Evolutionary conservation across 2,329 filamentous ascomycete species (phyloP).

Genomic region (Sordariomycetes sp.): DNA sequence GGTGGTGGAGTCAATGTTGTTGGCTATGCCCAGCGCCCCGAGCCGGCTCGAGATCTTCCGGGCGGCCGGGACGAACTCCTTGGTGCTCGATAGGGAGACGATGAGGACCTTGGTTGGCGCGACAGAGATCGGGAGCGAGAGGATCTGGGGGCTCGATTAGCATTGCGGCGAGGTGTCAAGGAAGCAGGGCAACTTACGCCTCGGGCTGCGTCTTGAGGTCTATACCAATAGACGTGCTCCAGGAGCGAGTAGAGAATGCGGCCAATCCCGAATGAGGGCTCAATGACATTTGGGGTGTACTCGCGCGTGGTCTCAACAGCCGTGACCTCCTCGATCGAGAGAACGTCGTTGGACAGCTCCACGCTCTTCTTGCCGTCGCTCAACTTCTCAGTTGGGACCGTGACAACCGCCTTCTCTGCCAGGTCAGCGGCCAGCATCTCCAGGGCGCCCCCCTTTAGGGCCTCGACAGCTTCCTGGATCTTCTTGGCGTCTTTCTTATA

Average conservation of each 20-base stretch:
- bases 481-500: slow-evolving; percentile 92
- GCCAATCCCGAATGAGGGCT: slow-evolving; percentile 88
- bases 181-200: slow-evolving; percentile 50
- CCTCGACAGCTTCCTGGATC: slow-evolving; percentile 69
- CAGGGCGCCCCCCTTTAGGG: slow-evolving; percentile 67
- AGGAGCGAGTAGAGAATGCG: slow-evolving; percentile 81
- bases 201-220: slow-evolving; percentile 55
- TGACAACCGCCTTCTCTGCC: slow-evolving; percentile 61
- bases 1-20: slow-evolving; percentile 71
- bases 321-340: slow-evolving; percentile 76
- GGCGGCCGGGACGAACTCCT: slow-evolving; percentile 61
- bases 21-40: slow-evolving; percentile 60
- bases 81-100: slow-evolving; percentile 66
- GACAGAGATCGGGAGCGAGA: slow-evolving; percentile 40
- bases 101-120: slow-evolving; percentile 82
- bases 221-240: slow-evolving; percentile 93
- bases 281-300: slow-evolving; percentile 86
- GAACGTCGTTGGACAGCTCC: slow-evolving; percentile 65
- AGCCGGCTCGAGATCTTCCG: slow-evolving; percentile 58
- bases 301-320: slow-evolving; percentile 76
- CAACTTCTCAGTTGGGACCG: slow-evolving; percentile 59
- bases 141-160: slow-evolving; percentile 16
- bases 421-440: slow-evolving; percentile 71
- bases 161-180: slow-evolving; percentile 25
- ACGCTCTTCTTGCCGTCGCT: slow-evolving; percentile 63